Conservation (phyloP, 108 stramenopile genomes). For the Parietichytrium sp. region DNA sequence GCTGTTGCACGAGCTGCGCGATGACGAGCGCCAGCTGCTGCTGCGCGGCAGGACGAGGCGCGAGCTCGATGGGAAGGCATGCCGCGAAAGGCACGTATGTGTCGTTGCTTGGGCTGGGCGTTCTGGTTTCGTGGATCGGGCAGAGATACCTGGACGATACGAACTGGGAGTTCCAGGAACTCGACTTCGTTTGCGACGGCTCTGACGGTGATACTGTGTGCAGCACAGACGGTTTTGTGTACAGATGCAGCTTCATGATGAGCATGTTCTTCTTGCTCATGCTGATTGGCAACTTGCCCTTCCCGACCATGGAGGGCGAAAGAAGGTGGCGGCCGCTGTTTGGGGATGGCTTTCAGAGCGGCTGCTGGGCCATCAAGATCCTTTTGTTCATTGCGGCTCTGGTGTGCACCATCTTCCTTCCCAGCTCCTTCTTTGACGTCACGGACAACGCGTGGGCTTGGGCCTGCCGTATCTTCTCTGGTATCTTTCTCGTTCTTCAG, state of each 20-base stretch:
- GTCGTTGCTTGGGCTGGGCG: not conserved
- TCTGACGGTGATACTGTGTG: not conserved
- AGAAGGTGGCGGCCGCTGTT: not conserved
- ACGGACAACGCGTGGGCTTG: constrained; percentile 6
- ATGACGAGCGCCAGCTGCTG: not conserved
- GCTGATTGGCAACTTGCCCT: not conserved
- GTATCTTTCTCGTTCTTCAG: constrained; percentile 3
- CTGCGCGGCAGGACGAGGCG: not conserved
- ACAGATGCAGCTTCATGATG: not conserved
- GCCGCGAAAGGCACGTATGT: constrained; percentile 13
- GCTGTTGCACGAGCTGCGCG: not conserved
- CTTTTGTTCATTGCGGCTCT: not conserved
- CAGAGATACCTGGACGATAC: not conserved
- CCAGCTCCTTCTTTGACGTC: not conserved
- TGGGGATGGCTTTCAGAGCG: not conserved
- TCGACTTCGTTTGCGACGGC: constrained; percentile 14
- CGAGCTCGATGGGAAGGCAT: not conserved
- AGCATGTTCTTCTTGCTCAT: not conserved
- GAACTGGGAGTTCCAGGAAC: not conserved
- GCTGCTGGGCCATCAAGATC: constrained; percentile 14
- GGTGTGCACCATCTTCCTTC: not conserved
- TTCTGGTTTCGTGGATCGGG: not conserved
- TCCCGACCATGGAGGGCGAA: not conserved
- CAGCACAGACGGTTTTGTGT: not conserved
- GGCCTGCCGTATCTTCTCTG: not conserved